Evolutionary conservation across 2,329 filamentous ascomycete species (phyloP).

Genomic region (Ascocoryne sarcoides): DNA sequence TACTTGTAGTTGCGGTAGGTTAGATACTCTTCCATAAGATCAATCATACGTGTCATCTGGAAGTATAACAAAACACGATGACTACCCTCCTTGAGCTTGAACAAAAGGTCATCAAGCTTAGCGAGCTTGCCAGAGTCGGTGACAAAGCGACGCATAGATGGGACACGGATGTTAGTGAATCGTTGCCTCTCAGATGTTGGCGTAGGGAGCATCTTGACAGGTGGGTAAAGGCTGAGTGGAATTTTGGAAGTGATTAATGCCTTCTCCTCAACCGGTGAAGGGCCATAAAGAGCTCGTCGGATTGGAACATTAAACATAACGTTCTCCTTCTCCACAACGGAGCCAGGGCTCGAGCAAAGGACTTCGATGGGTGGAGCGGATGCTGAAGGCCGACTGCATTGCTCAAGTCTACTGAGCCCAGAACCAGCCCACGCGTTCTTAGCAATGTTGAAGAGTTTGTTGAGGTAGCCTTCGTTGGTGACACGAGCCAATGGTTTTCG

Average conservation of each 20-base stretch:
- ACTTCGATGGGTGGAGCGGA: slow-evolving; percentile 82
- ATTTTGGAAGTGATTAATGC: slow-evolving; percentile 66
- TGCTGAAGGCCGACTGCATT: slow-evolving; percentile 68
- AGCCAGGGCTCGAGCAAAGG: slow-evolving; percentile 59
- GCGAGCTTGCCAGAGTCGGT: slow-evolving; percentile 96
- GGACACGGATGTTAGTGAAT: slow-evolving; percentile 85
- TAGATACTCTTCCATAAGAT: slow-evolving; percentile 97
- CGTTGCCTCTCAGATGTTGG: slow-evolving; percentile 74
- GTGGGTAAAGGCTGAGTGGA: slow-evolving; percentile 55
- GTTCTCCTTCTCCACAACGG: slow-evolving; percentile 57
- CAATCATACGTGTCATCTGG: slow-evolving; percentile 99
- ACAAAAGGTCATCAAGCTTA: slow-evolving; percentile 77
- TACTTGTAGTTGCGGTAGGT: slow-evolving; percentile 99
- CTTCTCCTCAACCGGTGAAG: slow-evolving; percentile 56
- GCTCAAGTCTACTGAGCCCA: slow-evolving; percentile 71
- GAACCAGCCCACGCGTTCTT: slow-evolving; percentile 54
- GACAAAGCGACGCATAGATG: slow-evolving; percentile 95
- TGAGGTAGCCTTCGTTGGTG: slow-evolving; percentile 63
- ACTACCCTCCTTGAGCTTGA: slow-evolving; percentile 80
- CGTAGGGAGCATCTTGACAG: slow-evolving; percentile 58
- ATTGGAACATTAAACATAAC: slow-evolving; percentile 71
- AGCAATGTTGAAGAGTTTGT: slow-evolving; percentile 71
- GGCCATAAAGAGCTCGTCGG: slow-evolving; percentile 66
- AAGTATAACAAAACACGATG: slow-evolving; percentile 97
- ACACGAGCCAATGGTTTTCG: slow-evolving; percentile 59